phyloP scores from a whole-genome alignment of 2,329 filamentous ascomycete species.

The Beauveria sp. region DNA sequence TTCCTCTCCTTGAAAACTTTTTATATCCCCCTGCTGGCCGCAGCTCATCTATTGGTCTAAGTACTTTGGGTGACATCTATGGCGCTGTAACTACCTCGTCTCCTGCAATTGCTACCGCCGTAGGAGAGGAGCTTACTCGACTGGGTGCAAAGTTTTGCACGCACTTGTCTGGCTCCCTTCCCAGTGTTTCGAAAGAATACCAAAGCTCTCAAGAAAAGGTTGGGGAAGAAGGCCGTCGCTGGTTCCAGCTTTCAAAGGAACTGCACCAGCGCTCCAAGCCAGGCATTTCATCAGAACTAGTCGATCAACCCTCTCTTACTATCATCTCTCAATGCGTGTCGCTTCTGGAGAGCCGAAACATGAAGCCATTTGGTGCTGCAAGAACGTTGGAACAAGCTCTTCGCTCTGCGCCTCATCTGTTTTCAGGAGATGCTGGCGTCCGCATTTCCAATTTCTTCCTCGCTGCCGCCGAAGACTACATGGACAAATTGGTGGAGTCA shows the following conservation, averaged over 20 bases:
- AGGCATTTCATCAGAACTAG: constrained; percentile 22
- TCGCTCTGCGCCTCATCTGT: constrained; percentile 33
- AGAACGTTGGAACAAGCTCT: constrained; percentile 34
- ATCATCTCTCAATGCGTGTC: constrained; percentile 30
- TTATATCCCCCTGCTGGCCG: constrained; percentile 38
- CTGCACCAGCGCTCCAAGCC: constrained; percentile 28
- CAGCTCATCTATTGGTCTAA: constrained; percentile 24
- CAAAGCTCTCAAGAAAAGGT: constrained; percentile 63
- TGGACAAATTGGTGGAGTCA: constrained; percentile 55
- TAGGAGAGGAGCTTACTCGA: constrained; percentile 53
- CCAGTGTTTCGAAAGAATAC: constrained; percentile 75
- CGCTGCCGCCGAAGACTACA: constrained; percentile 45
- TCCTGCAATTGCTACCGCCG: constrained; percentile 36
- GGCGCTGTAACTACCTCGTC: constrained; percentile 34
- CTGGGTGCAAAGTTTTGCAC: constrained; percentile 56
- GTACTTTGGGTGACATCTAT: constrained; percentile 41
- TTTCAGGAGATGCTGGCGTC: constrained; percentile 24
- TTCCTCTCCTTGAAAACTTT: constrained; percentile 49
- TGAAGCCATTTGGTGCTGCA: constrained; percentile 51
- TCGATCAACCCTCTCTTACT: constrained; percentile 21
- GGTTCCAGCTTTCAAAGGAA: constrained; percentile 51
- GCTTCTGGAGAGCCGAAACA: constrained; percentile 41
- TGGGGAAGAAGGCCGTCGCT: constrained; percentile 57
- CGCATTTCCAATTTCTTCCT: constrained; percentile 37
- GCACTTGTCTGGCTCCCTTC: constrained; percentile 65